Base-by-base conservation (phyloP, 2,329 filamentous ascomycete genomes). In the Ceratocystis destructans region DNA sequence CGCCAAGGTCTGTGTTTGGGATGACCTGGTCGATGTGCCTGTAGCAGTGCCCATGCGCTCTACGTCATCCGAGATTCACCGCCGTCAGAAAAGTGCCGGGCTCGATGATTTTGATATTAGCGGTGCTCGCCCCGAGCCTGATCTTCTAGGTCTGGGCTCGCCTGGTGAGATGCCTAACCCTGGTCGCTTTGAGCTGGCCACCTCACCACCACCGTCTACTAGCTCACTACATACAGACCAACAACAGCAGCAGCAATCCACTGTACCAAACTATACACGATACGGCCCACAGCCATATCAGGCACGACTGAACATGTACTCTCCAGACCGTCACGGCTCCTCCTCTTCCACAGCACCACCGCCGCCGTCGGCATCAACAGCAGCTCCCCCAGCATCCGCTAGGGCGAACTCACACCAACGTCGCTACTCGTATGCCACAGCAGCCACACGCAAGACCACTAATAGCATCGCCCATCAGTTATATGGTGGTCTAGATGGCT, bases 1-100 rank as follows among this genome's bases (percentile, higher is more conserved):
- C 70, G 88, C 90, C 62, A 86, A 93, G 71, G 93, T 99, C 20
- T 96, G 91, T 72, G 93, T 99, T 12, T 99, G 94, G 94, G 94
- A 99, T 73, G 94, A 99, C 73, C 79, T 97, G 25, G 94, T 99
- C 25, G 94, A 99, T 72, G 89, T 99, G 17, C 94, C 94, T 1
- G 87, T 97, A 62, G 94, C 92, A 2, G 90, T 96, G 41, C 93
- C 93, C 28, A 87, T 99, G 80, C 86, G 89, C 62, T 83, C 84
- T 7, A 88, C 92, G 6, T 93, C 89, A 3, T 86, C 86, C n/a
- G 93, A 97, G 72, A 87, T 90, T 79, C 86, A 87, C 68, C 83
- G 88, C 65, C 85, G 84, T 70, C 82, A 82, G 62, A 68, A 74
- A 17, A 75, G 71, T 64, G 75, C 73, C 71, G 68, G 31, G 72